Base-by-base conservation (phyloP, 148 eudicot genomes). In the Vaccinium macrocarpon region DNA sequence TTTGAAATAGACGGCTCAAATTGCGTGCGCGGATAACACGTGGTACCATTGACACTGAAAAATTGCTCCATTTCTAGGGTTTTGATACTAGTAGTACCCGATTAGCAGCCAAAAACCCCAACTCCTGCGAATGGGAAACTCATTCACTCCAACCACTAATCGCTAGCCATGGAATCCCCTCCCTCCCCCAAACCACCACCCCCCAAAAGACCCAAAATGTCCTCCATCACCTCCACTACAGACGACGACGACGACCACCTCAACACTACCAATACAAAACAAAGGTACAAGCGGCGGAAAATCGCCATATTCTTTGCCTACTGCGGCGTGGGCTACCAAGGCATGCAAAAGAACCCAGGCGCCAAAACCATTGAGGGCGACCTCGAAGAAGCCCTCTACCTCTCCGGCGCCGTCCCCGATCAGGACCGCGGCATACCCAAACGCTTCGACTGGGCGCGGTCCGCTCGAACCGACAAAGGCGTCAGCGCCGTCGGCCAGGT, bases 351-450 rank as follows among this genome's bases (percentile, higher is more conserved):
- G 38, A 97, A 97, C 84, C 98, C 98, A 6, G 98, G 98, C 8
- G 99, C 99, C 55, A 97, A 97, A 86, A 97, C 99, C 75, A 97
- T 97, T 68, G 99, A 97, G 85, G 96, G 92, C 35, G 99, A 96
- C 83, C 90, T 96, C 61, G 98, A 96, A 84, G 93, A 95, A 87
- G 99, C 99, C 68, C 94, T 96, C 15, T 95, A 81, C 77, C 82
- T 83, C 14, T 57, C 99, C 55, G 95, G 93, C 21, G 97, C 95
- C 14, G 92, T 96, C 8, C 96, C 99, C 13, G 96, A 91, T 18
- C 82, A 74, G 0, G 96, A 95, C 68, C 87, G 93, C 5, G 93
- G 92, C 6, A 87, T 77, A 56, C 94, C 90, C 64, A 89, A 90
- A 56, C 90, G 91, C 6, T 97, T 79, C 80, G 97, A 95, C 64